These are phyloP conservation scores for Cafeteria roenbergensis DNA, from an alignment of 108 stramenopile species.

Conservation along the genomic window DNA sequence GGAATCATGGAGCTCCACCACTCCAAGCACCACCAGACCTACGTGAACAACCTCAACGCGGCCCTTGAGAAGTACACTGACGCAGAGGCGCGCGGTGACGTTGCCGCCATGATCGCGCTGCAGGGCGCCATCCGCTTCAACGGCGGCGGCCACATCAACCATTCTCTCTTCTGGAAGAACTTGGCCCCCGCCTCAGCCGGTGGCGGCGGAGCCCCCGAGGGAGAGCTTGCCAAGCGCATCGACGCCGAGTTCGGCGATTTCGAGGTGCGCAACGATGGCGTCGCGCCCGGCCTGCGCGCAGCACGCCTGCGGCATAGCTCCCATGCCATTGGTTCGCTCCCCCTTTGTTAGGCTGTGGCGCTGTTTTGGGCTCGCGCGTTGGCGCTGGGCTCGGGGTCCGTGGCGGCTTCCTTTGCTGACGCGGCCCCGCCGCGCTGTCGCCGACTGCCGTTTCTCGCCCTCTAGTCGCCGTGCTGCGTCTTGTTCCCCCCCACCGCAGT, in stretches of 20 bases:
- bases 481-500: too few species aligned
- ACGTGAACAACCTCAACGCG: slow-evolving; percentile 76
- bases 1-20: slow-evolving; percentile 87
- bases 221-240: slow-evolving; percentile 51
- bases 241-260: slow-evolving; percentile 60
- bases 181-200: slow-evolving; percentile 72
- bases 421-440: slow-evolving; percentile 14
- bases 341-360: too few species aligned
- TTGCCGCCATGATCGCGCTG: slow-evolving; percentile 22
- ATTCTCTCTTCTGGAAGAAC: slow-evolving; percentile 93
- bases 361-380: too few species aligned
- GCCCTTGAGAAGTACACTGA: slow-evolving; percentile 56
- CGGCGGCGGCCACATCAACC: slow-evolving; percentile 95
- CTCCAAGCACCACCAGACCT: slow-evolving; percentile 67
- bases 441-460: not conserved
- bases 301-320: too few species aligned
- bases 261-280: slow-evolving; percentile 56
- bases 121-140: slow-evolving; percentile 82
- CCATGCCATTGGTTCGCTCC: too few species aligned
- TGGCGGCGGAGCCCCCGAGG: slow-evolving; percentile 65
- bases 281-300: too few species aligned
- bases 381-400: too few species aligned
- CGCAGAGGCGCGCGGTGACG: slow-evolving; percentile 17
- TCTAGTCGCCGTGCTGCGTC: slow-evolving; percentile 15
- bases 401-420: too few species aligned